Percentiles rank a stretch among this genome's conserved stretches.
Evolutionary conservation across 495 filamentous ascomycete genomes (phyloP).

Genomic region (Neurospora sublineolata): DNA sequence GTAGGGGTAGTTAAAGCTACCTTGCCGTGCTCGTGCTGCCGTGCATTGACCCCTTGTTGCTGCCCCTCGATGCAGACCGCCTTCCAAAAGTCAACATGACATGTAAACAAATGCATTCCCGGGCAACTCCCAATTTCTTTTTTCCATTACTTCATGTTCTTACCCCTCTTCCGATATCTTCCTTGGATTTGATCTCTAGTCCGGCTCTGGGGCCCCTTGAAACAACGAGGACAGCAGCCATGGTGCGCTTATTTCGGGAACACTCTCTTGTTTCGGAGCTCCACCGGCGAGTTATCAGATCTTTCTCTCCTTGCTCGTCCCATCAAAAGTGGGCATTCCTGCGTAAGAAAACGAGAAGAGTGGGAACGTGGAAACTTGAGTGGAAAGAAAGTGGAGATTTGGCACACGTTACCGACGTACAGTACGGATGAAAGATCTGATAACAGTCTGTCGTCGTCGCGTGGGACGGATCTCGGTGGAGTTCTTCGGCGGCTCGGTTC

Average conservation of each 20-base stretch:
- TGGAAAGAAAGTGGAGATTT: neutral
- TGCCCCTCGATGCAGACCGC: neutral
- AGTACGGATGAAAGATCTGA: neutral
- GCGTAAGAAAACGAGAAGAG: conserved; percentile 1
- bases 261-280: neutral
- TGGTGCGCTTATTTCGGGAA: neutral
- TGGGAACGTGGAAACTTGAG: neutral
- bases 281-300: neutral
- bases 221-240: neutral
- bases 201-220: neutral
- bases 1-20: neutral
- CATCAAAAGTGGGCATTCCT: neutral
- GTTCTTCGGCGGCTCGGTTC: neutral
- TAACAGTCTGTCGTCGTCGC: neutral
- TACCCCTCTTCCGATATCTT: neutral
- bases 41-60: neutral
- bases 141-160: neutral
- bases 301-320: neutral
- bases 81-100: neutral
- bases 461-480: neutral
- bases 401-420: neutral
- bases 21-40: neutral
- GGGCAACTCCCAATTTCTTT: neutral
- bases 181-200: neutral
- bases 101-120: neutral